Evolutionary conservation across 2,329 filamentous ascomycete genomes (phyloP), one percentile per base, ranked within the genome.

Genomic region (Phialocephala subalpina): DNA sequence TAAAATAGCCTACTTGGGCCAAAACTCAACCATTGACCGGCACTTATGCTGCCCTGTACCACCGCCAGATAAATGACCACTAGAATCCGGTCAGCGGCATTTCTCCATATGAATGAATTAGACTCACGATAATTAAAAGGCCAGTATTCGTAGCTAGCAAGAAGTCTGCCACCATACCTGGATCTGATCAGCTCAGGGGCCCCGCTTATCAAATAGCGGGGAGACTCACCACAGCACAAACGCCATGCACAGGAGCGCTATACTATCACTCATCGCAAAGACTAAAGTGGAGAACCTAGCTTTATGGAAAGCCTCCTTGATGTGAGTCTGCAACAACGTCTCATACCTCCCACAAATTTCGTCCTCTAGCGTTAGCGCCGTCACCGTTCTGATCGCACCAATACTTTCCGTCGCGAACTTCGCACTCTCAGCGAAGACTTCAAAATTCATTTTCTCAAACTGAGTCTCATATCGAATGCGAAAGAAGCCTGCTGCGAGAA

Each of bases 351-450:
- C 70, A 11, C 80, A 76, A 40, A 91, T 89, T 38, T 80, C 80
- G 60, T 86, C 80, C 72, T 91, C 88, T 73, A 91, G 83, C 1
- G 86, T 88, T 22, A 91, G 76, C 2, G 57, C 56, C 6, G 58
- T 52, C 5, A 67, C 65, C 8, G 65, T 67, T 6, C 65, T 45
- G 7, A 67, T 52, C 0, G 87, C 87, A 1, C 83, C 82, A 7
- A 90, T 86, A 8, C 87, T 83, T 74, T 91, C 88, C 0, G 86
- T 82, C 1, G 87, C 88, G 68, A 90, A 90, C 69, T 88, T 84
- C 0, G 87, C 87, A 68, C 86, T 89, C 58, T 86, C 83, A 2
- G 83, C 82, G 73, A 89, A 90, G 0, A 89, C 84, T 12, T 80
- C 79, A 3, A 84, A 82, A 64, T 87, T 89, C 77, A 85, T 82